Conservation (phyloP, 257 asterid species). For the Przewalskia tangutica region DNA sequence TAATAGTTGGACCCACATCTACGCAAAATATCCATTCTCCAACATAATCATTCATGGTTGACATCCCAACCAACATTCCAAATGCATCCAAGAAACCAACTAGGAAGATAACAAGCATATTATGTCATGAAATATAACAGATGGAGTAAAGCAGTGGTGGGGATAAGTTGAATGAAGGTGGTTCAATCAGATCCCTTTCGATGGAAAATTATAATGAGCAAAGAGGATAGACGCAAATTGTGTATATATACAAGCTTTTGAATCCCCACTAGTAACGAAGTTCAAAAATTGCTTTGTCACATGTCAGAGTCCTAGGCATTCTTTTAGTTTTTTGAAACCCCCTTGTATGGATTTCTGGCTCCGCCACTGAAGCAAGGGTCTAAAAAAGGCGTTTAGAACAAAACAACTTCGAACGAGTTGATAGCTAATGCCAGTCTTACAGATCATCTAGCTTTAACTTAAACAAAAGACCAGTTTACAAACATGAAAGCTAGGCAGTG, state of each 20-base stretch:
- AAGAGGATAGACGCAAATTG: background rate
- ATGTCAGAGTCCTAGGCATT: too few species aligned
- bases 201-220: background rate
- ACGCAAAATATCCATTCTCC: background rate
- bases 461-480: slow-evolving; percentile 84
- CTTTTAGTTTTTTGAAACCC: background rate
- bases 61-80: background rate
- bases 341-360: background rate
- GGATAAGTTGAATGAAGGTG: background rate
- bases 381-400: background rate
- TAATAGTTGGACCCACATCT: background rate
- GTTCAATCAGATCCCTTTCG: background rate
- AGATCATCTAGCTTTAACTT: slow-evolving; percentile 7
- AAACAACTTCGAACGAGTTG: slow-evolving; percentile 13
- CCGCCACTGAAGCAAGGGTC: background rate
- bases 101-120: background rate
- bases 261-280: background rate
- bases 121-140: too few species aligned
- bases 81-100: background rate
- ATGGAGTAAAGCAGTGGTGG: too few species aligned
- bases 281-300: too few species aligned
- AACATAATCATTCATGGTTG: background rate
- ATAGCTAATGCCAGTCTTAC: background rate
- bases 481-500: slow-evolving; percentile 96
- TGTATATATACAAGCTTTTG: background rate